Base-by-base conservation (phyloP, 345 rosid genomes). In the Salix exigua region DNA sequence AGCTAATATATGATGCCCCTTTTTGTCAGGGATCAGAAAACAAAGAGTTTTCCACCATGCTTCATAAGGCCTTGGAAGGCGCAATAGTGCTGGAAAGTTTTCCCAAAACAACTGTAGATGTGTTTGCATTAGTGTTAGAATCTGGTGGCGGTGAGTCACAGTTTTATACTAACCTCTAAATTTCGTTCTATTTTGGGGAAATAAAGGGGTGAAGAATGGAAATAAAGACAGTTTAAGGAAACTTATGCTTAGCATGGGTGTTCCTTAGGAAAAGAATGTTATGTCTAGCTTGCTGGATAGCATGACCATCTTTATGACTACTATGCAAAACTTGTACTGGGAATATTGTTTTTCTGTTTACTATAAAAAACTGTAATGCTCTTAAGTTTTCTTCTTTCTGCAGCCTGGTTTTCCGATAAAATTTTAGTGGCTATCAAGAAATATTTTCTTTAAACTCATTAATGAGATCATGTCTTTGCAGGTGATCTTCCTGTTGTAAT, bases 61-160 rank as follows among this genome's bases (percentile, higher is more conserved):
- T 96, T 86, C 94, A 89, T 81, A 96, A 96, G 85, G 91, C 99
- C 31, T 81, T 96, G 84, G 97, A 96, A 83, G 97, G 97, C 60
- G 92, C 92, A 30, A 87, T 94, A 73, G 90, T 92, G 64, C 81
- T 84, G 84, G 97, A 96, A 88, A 83, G 92, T 65, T 93, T 93
- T 74, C 99, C 98, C 11, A 93, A 96, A 86, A 89, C 99, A 68
- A 93, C 99, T 2, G 98, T 92, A 28, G 98, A 96, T 84, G 94
- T 96, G 63, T 96, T 93, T 82, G 99, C 97, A 0, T 83, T 96
- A 82, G 97, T 93, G 63, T 86, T 96, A 88, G 98, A 93, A 83
- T 93, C 98, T 79, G 98, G 97, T 73, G 99, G 99, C 86, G 84
- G 98, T 96, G 87, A 91, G 99, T 87, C 58, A 28, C 67, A 7